Conservation (phyloP, 768 basidiomycete species). For the Hebeloma cylindrosporum region DNA sequence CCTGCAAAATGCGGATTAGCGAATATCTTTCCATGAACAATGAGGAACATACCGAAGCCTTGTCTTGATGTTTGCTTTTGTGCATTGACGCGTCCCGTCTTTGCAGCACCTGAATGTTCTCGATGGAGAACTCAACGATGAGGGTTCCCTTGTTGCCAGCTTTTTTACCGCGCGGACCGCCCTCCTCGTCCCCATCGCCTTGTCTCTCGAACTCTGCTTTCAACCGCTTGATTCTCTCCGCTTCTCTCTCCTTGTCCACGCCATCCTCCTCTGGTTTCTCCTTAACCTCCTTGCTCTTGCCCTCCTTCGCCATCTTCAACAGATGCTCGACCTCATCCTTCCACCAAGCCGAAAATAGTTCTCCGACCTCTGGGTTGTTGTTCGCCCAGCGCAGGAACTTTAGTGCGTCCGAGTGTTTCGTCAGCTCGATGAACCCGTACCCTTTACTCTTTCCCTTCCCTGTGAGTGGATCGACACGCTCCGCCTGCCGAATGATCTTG, state of each 20-base stretch:
- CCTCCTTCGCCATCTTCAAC: slow-evolving; percentile 57
- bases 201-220: slow-evolving; percentile 49
- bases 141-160: slow-evolving; percentile 48
- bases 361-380: slow-evolving; percentile 69
- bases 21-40: too few relatives aligned
- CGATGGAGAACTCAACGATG: slow-evolving; percentile 95
- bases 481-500: slow-evolving; percentile 88
- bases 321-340: slow-evolving; percentile 70
- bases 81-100: slow-evolving; percentile 52
- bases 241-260: slow-evolving; percentile 58
- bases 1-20: too few relatives aligned
- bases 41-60: slow-evolving; percentile 8
- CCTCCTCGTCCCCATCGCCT: too few relatives aligned
- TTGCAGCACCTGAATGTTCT: slow-evolving; percentile 89
- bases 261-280: too few relatives aligned
- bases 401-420: slow-evolving; percentile 84
- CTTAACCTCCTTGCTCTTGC: too few relatives aligned
- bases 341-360: slow-evolving; percentile 89
- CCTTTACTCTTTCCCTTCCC: slow-evolving; percentile 89
- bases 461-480: slow-evolving; percentile 86
- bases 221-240: slow-evolving; percentile 54
- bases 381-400: slow-evolving; percentile 93
- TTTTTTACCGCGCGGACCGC: slow-evolving; percentile 40
- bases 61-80: slow-evolving; percentile 39
- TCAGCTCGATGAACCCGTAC: slow-evolving; percentile 94